phyloP scores from a whole-genome alignment of 805 yeast species.

The Diddensiella transvaalensis region DNA sequence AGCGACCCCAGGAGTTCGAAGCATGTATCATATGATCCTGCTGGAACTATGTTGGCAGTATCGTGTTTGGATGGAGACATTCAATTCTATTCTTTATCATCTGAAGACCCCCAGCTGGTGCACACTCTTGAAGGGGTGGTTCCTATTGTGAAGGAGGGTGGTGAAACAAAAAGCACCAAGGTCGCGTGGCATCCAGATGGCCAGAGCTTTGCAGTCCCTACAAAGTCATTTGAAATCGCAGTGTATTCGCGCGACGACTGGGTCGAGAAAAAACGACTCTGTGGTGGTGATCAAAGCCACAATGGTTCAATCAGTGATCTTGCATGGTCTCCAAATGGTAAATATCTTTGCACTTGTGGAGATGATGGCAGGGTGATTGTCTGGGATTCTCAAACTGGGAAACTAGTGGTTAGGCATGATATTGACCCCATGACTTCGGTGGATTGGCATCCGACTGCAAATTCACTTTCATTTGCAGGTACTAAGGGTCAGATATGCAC shows the following conservation, averaged over 20 bases:
- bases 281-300: constrained; percentile 10
- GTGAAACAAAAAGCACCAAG: constrained; percentile 47
- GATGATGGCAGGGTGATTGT: constrained; percentile 49
- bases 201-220: constrained; percentile 63
- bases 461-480: constrained; percentile 32
- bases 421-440: constrained; percentile 27
- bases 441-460: constrained; percentile 39
- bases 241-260: constrained; percentile 28
- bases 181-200: constrained; percentile 74
- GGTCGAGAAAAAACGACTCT: constrained; percentile 24
- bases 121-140: constrained; percentile 27
- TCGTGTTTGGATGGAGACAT: constrained; percentile 34
- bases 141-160: constrained; percentile 31
- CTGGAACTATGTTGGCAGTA: constrained; percentile 29
- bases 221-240: constrained; percentile 37
- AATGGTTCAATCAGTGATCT: constrained; percentile 44
- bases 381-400: constrained; percentile 48
- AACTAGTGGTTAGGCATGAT: constrained; percentile 32
- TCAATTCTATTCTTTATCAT: constrained; percentile 29
- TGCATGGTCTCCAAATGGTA: constrained; percentile 60
- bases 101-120: constrained; percentile 21
- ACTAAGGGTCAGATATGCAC: constrained; percentile 32
- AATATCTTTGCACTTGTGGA: constrained; percentile 56
- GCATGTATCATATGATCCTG: constrained; percentile 43
- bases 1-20: constrained; percentile 43